A percentile compares a stretch with the other conserved stretches of the same genome.
Conservation (phyloP, 169 alveolate genomes). For the Eimeria sp. region DNA sequence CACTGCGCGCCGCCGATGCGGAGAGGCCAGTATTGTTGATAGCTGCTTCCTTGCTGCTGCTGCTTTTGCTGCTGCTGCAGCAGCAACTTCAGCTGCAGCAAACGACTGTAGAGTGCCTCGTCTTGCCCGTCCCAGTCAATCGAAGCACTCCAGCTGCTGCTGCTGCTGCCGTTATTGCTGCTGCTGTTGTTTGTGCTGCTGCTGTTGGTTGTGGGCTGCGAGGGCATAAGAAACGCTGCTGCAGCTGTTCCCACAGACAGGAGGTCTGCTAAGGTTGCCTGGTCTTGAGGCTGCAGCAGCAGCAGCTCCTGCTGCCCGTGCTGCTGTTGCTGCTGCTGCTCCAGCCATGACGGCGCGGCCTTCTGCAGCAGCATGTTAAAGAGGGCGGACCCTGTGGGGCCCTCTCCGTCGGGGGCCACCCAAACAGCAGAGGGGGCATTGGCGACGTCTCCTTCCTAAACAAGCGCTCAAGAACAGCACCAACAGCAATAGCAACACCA, state of each 20-base stretch:
- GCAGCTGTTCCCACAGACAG: conserved; percentile 50
- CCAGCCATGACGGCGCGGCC: conserved; percentile 30
- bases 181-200: conserved; percentile 36
- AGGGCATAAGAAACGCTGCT: conserved; percentile 26
- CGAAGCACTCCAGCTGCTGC: conserved; percentile 22
- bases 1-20: conserved; percentile 27
- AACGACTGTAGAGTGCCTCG: conserved; percentile 8
- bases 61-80: conserved; percentile 33
- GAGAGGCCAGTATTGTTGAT: neutral
- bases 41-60: neutral
- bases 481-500: too few species aligned
- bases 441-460: too few species aligned
- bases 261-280: neutral
- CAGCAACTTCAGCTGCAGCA: conserved; percentile 30
- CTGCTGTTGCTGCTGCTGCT: conserved; percentile 45
- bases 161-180: conserved; percentile 6
- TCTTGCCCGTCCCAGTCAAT: conserved; percentile 71
- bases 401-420: neutral
- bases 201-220: neutral
- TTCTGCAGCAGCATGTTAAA: neutral
- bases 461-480: too few species aligned
- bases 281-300: conserved; percentile 21
- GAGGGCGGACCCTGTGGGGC: neutral
- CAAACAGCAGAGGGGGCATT: too few species aligned
- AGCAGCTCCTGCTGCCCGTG: conserved; percentile 8